Percentiles rank a stretch among this genome's conserved stretches.
These are phyloP conservation scores for Naumovozyma castellii DNA, from an alignment of 805 yeast genomes.

Conservation along the genomic window DNA sequence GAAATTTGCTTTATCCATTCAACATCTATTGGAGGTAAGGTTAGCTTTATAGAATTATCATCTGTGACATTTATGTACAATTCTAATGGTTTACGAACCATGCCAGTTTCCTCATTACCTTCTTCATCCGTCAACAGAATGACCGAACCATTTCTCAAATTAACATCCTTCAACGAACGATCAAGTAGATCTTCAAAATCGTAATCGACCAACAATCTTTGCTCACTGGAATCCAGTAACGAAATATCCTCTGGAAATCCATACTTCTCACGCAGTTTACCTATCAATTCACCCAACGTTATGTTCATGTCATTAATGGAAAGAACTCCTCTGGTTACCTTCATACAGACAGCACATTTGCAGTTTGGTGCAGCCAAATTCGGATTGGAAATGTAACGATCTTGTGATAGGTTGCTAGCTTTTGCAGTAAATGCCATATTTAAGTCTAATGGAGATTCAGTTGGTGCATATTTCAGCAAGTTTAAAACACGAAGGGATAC, in stretches of 20 bases:
- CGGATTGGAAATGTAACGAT: constrained; percentile 59
- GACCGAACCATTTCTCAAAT: constrained; percentile 51
- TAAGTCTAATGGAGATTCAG: constrained; percentile 30
- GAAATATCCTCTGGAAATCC: constrained; percentile 37
- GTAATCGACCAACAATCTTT: constrained; percentile 64
- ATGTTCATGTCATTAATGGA: constrained; percentile 25
- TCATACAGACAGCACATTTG: constrained; percentile 59
- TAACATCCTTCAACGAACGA: constrained; percentile 40
- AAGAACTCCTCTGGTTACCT: constrained; percentile 42
- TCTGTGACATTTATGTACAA: constrained; percentile 37
- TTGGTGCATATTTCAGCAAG: constrained; percentile 26
- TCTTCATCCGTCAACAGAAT: constrained; percentile 67
- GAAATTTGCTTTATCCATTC: constrained; percentile 13
- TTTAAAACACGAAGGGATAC: constrained; percentile 52
- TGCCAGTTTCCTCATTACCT: constrained; percentile 38
- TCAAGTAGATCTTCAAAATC: constrained; percentile 77
- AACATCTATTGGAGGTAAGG: constrained; percentile 29
- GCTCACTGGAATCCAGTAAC: constrained; percentile 28
- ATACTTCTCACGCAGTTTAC: constrained; percentile 39
- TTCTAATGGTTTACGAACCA: constrained; percentile 46
- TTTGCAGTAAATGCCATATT: constrained; percentile 44
- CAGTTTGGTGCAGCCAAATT: constrained; percentile 52
- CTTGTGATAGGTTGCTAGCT: constrained; percentile 34
- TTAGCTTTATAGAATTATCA: constrained; percentile 8
- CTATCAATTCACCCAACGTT: constrained; percentile 46